Base-by-base conservation (phyloP, 1,284 basidiomycete species). In the Paramarasmius palmivorus region DNA sequence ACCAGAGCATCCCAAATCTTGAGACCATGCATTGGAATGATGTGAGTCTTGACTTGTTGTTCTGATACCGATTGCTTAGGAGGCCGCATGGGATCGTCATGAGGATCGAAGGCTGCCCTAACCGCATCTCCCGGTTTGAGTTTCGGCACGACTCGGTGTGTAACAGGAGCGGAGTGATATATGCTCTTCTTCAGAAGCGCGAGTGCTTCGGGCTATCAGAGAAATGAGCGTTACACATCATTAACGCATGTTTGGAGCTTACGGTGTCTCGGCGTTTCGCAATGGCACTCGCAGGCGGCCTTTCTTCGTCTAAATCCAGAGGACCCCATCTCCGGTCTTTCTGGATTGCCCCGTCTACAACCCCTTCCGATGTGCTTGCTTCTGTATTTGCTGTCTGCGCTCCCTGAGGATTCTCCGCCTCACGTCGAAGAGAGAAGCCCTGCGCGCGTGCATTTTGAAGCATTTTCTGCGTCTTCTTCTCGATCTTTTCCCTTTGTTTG, bases 241-340 rank as follows among this genome's bases (percentile, higher is more conserved):
- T 49, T 19, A 47, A 25, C 9, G 44, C 38, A 49, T 15, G 48
- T 54, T 22, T n/a, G 26, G 39, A 6, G 55, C 78, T 53, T 55
- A 80, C 83, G 22, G 84, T 88, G 61, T 88, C 85, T 36, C 76
- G 71, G 44, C 86, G 72, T 15, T 75, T 81, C 2, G 81, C 84
- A 54, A 90, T 86, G 1, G 84, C 83, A 50, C 76, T 82, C 1
- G 82, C 76, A 7, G 86, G 84, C 8, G 85, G 85, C 6, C 63
- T 66, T 63, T 89, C 86, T 17, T 79, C 74, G 7, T 76, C 77
- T 12, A 85, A 64, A 62, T 85, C 83, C 42, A 84, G 64, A 1
- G 82, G 82, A 0, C 82, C 82, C 76, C 75, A 81, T 29, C 80
- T 65, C 38, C 77, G 62, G 36, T 76, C 73, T 15, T 61, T 56